Conservation (phyloP, 1,284 basidiomycete species). For the Chalciporus sp. region DNA sequence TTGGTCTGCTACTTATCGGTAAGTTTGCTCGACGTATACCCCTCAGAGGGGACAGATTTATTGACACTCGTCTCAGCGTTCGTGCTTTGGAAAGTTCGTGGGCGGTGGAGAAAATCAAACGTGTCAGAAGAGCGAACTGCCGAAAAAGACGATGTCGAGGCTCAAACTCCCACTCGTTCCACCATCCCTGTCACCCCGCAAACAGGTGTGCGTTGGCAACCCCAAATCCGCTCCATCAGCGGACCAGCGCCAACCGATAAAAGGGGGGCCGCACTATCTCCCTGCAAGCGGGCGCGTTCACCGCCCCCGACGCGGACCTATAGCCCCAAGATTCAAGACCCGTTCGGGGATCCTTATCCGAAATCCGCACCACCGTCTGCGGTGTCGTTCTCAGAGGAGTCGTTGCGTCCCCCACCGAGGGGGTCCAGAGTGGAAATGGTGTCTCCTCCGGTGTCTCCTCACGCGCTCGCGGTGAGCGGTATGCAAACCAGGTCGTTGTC, state of each 20-base stretch:
- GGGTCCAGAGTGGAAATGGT: background rate
- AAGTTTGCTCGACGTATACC: constrained; percentile 4
- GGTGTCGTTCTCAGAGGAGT: constrained; percentile 7
- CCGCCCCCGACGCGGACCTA: constrained; percentile 16
- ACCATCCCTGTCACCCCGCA: constrained; percentile 28
- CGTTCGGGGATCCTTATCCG: constrained; percentile 10
- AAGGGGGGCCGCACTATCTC: background rate
- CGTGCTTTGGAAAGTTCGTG: constrained; percentile 13
- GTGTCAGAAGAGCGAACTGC: constrained; percentile 3
- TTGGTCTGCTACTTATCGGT: constrained; percentile 24
- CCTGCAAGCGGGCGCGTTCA: constrained; percentile 27
- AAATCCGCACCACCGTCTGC: constrained; percentile 23
- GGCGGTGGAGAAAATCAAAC: constrained; percentile 1
- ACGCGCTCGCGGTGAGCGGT: constrained; percentile 34
- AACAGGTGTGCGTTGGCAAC: constrained; percentile 41
- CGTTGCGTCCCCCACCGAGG: background rate
- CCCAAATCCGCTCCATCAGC: constrained; percentile 40
- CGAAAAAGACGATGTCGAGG: constrained; percentile 25
- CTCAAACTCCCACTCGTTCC: constrained; percentile 10
- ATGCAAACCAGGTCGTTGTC: constrained; percentile 26
- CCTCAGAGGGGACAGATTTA: background rate
- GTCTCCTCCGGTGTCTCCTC: constrained; percentile 23
- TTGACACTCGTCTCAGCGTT: constrained; percentile 12
- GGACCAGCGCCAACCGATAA: constrained; percentile 14
- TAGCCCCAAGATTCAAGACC: constrained; percentile 3